Conservation (phyloP, 1,284 basidiomycete genomes). For the Trametes hirsuta region DNA sequence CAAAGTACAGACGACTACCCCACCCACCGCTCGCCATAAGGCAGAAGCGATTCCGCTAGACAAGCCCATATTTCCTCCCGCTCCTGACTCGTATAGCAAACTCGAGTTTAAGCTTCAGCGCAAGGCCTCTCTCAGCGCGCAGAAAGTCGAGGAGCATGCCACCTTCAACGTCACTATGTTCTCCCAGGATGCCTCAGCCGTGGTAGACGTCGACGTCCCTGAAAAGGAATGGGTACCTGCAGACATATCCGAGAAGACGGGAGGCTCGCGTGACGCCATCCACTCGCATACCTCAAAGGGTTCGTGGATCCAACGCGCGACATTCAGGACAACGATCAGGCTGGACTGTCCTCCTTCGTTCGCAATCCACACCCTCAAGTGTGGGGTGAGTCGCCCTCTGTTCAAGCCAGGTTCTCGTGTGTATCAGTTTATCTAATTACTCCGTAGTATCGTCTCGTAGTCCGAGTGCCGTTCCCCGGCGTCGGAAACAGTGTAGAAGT, state of each 20-base stretch:
- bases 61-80: conserved; percentile 17
- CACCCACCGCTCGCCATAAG: conserved; percentile 9
- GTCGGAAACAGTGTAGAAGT: conserved; percentile 13
- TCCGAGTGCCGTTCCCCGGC: conserved; percentile 17
- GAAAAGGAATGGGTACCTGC: too few relatives aligned
- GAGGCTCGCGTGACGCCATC: too few relatives aligned
- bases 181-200: neutral
- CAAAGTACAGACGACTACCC: conserved; percentile 10
- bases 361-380: neutral
- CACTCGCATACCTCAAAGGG: neutral
- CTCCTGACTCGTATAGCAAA: conserved; percentile 2
- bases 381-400: neutral
- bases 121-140: neutral
- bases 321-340: conserved; percentile 7
- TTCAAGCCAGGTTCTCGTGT: neutral
- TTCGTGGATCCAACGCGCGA: conserved; percentile 13
- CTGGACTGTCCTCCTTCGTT: conserved; percentile 15
- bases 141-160: neutral
- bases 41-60: conserved; percentile 5
- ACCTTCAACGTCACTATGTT: neutral
- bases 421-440: neutral
- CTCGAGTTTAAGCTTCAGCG: conserved; percentile 10
- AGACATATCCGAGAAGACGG: neutral
- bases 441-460: conserved; percentile 4
- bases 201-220: neutral